Base-by-base conservation (phyloP, 2,329 filamentous ascomycete genomes). In the Trichophyton benhamiae region DNA sequence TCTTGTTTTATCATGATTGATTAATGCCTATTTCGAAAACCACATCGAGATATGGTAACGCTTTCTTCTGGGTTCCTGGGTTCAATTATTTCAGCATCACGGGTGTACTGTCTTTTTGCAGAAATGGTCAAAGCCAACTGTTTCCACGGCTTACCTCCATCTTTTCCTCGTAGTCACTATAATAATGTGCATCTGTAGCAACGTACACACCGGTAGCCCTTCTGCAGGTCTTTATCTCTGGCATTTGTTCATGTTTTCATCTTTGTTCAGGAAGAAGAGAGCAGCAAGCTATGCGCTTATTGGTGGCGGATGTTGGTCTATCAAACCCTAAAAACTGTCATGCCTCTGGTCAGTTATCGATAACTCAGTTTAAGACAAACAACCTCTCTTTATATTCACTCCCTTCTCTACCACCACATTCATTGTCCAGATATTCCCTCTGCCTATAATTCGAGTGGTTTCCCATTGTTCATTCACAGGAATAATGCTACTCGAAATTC, bases 1-100 rank as follows among this genome's bases (percentile, higher is more conserved):
- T 17, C 20, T 41, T 48, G 17, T 33, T 48, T 49, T 52, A 42
- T 60, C 46, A 60, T 13, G 58, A 30, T 60, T 33, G 58, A 52
- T 48, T 48, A 25, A 36, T 42, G 58, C 46, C 41, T 60, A 44
- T 44, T 42, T 46, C 57, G 22, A 36, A 46, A 36, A 42, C 25
- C 15, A 46, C 36, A 58, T 58, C 22, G 25, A 36, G 3, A 36
- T 55, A 27, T 33, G 30, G 27, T 27, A 33, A 55, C 30, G 49
- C 49, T 36, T 55, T 55, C 49, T 55, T 55, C 49, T 55, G 49
- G 49, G 49, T 55, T 27, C n/a, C 30, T 33, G 49, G 25, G 49
- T 36, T 55, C 30, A 36, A 55, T 11, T 22, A 55, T 20, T 53
- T 20, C 46, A 55, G 49, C 49, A 55, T 55, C 25, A 55, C 17